phyloP scores from a whole-genome alignment of 2,329 filamentous ascomycete species.

The Colletotrichum sublineola region DNA sequence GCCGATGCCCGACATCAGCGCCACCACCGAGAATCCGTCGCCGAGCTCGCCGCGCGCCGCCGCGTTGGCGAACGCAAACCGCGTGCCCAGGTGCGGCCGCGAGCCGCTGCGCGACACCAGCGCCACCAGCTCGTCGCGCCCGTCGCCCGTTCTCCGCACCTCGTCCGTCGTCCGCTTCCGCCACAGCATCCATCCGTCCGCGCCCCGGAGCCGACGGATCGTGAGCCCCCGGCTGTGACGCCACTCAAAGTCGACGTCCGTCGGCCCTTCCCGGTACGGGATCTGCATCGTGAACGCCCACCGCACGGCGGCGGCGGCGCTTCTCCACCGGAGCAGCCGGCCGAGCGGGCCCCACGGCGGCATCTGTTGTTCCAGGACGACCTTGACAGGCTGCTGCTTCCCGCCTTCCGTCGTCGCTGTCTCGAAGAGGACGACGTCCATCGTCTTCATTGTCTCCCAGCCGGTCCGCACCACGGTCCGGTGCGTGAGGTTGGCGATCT shows the following conservation, averaged over 20 bases:
- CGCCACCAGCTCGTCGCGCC: conserved; percentile 5
- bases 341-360: neutral
- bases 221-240: conserved; percentile 5
- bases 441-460: conserved; percentile 12
- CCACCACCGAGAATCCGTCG: conserved; percentile 12
- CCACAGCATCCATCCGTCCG: conserved; percentile 16
- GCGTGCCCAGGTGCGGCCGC: conserved; percentile 3
- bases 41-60: neutral
- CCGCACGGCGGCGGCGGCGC: neutral
- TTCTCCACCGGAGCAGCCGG: neutral
- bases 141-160: neutral
- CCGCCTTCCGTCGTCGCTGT: neutral
- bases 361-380: neutral
- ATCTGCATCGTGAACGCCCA: conserved; percentile 15
- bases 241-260: conserved; percentile 19
- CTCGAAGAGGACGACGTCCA: conserved; percentile 11
- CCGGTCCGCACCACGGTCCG: conserved; percentile 4
- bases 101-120: conserved; percentile 2
- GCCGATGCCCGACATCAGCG: conserved; percentile 20
- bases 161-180: conserved; percentile 11
- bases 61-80: conserved; percentile 1
- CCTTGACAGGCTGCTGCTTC: too few species aligned
- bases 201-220: neutral
- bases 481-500: conserved; percentile 16
- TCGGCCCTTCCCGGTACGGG: neutral